phyloP scores from a whole-genome alignment of 768 basidiomycete genomes.

The Kondoa malvinella region DNA sequence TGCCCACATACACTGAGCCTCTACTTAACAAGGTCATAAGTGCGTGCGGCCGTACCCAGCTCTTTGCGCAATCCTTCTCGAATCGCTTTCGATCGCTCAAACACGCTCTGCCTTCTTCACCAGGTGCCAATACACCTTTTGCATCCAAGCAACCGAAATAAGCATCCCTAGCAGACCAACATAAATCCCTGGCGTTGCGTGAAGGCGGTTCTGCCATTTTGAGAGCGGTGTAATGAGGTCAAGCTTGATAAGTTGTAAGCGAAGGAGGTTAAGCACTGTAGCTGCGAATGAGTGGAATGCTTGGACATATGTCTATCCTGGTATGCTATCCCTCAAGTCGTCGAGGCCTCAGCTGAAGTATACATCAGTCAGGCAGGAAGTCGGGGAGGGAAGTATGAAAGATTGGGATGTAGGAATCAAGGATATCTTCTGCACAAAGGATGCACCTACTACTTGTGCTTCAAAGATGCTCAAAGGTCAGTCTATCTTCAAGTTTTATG shows the following conservation, averaged over 20 bases:
- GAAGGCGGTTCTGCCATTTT: neutral
- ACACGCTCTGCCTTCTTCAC: neutral
- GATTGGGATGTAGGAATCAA: slow-evolving; percentile 29
- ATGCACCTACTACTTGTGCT: slow-evolving; percentile 56
- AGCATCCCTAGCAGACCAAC: neutral
- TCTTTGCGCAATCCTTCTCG: neutral
- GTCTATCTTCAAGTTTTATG: slow-evolving; percentile 9
- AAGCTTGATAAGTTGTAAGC: no score
- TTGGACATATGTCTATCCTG: neutral
- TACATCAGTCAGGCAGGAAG: neutral
- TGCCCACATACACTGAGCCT: neutral
- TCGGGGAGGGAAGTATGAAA: neutral
- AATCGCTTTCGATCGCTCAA: neutral
- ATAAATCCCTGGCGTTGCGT: neutral
- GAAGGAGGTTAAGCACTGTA: neutral
- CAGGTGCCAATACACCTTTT: neutral
- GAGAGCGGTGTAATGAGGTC: neutral
- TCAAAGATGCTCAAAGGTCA: slow-evolving; percentile 55
- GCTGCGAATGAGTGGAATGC: neutral
- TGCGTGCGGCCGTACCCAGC: neutral
- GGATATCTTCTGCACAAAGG: slow-evolving; percentile 62
- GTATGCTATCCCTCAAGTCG: neutral
- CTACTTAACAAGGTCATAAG: neutral
- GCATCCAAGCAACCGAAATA: neutral
- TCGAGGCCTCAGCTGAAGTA: neutral